These are phyloP conservation scores for Cryptococcus amylolentus DNA, from an alignment of 1,284 basidiomycete genomes.

Conservation along the genomic window DNA sequence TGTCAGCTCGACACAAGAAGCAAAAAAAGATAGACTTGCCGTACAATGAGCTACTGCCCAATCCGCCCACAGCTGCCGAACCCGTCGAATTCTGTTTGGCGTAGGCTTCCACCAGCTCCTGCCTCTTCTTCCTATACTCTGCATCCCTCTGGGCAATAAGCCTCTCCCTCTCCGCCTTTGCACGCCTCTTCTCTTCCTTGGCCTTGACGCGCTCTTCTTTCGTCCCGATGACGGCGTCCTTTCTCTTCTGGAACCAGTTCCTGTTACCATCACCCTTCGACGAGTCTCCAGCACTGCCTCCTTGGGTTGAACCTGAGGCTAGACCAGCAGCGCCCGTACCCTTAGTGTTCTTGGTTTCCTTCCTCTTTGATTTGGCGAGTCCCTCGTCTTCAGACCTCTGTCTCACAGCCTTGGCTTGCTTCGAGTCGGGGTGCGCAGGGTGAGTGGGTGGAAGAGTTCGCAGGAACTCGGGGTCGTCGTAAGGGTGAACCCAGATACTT, in stretches of 20 bases:
- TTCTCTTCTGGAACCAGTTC: slow-evolving; percentile 40
- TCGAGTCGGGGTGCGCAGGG: slow-evolving; percentile 41
- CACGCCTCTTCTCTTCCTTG: slow-evolving; percentile 26
- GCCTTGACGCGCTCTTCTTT: slow-evolving; percentile 39
- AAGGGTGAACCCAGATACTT: slow-evolving; percentile 42
- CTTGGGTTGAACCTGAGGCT: background rate
- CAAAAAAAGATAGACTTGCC: slow-evolving; percentile 9
- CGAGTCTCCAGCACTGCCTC: background rate
- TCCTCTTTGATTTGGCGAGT: slow-evolving; percentile 9
- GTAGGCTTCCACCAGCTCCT: slow-evolving; percentile 33
- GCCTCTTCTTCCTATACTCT: slow-evolving; percentile 27
- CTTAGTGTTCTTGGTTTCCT: slow-evolving; percentile 2
- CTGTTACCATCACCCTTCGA: slow-evolving; percentile 14
- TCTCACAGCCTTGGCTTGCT: slow-evolving; percentile 25
- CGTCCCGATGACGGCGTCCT: slow-evolving; percentile 43
- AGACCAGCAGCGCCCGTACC: slow-evolving; percentile 1
- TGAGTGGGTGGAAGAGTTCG: slow-evolving; percentile 34
- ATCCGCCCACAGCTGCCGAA: slow-evolving; percentile 6
- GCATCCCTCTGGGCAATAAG: slow-evolving; percentile 21
- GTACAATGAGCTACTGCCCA: background rate
- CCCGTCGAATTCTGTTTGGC: slow-evolving; percentile 31
- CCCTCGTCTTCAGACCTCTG: slow-evolving; percentile 27
- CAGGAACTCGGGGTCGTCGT: slow-evolving; percentile 44
- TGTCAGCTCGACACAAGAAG: slow-evolving; percentile 22
- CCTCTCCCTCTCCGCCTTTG: slow-evolving; percentile 21